These are phyloP conservation scores for Pythium folliculosum DNA, from an alignment of 352 stramenopile species.

Conservation along the genomic window DNA sequence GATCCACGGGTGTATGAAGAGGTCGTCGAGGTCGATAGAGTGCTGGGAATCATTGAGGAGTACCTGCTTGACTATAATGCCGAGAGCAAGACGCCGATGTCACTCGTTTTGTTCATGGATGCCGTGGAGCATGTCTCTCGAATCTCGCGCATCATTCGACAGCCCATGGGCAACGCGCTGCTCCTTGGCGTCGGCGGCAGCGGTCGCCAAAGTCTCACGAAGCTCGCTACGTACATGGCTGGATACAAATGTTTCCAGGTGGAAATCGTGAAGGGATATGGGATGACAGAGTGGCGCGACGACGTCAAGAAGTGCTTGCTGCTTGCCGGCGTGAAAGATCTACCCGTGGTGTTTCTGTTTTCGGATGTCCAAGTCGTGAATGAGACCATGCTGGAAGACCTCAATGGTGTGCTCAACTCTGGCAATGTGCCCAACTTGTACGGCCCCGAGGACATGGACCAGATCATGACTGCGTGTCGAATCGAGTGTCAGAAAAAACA, in stretches of 20 bases:
- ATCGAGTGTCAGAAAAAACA: slow-evolving; percentile 93
- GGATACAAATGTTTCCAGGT: slow-evolving; percentile 94
- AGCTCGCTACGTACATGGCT: slow-evolving; percentile 92
- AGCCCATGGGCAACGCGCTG: slow-evolving; percentile 89
- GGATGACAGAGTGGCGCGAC: slow-evolving; percentile 91
- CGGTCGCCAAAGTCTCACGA: slow-evolving; percentile 91
- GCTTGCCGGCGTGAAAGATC: slow-evolving; percentile 90
- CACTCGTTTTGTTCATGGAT: slow-evolving; percentile 88
- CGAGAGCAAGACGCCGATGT: slow-evolving; percentile 91
- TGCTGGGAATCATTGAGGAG: slow-evolving; percentile 87
- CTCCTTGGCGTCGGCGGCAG: slow-evolving; percentile 92
- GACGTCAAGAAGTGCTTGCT: slow-evolving; percentile 92
- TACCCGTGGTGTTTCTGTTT: slow-evolving; percentile 92
- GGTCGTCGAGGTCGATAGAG: slow-evolving; percentile 81
- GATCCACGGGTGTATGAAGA: slow-evolving; percentile 90
- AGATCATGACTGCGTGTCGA: slow-evolving; percentile 89
- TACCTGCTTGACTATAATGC: slow-evolving; percentile 91
- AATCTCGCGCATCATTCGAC: slow-evolving; percentile 78
- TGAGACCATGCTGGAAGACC: slow-evolving; percentile 95
- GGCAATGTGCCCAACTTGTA: slow-evolving; percentile 95
- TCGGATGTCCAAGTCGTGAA: slow-evolving; percentile 95
- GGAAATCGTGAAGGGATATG: slow-evolving; percentile 95
- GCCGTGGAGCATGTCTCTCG: slow-evolving; percentile 86
- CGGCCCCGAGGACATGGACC: slow-evolving; percentile 89
- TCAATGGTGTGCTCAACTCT: slow-evolving; percentile 95